Evolutionary conservation across 2,329 filamentous ascomycete genomes (phyloP).

Genomic region (Microdochium bolleyi): DNA sequence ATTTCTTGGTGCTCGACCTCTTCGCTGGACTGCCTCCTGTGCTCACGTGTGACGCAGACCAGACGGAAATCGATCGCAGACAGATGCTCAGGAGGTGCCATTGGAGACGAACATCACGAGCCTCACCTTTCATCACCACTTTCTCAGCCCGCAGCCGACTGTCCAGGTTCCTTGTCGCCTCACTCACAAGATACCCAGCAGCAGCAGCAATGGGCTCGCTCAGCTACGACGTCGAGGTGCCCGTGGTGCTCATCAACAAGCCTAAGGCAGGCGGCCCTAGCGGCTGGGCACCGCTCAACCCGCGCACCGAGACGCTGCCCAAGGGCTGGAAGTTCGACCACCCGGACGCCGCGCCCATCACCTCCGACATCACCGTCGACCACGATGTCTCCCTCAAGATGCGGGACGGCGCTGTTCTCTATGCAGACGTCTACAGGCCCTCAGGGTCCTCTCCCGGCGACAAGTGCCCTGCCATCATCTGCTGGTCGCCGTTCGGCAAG

Average conservation of each 20-base stretch:
- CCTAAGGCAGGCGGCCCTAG: constrained; percentile 4
- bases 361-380: constrained; percentile 5
- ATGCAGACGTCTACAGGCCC: constrained; percentile 13
- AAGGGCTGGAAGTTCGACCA: constrained; percentile 4
- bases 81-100: too few relatives aligned
- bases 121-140: too few relatives aligned
- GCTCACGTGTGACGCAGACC: too few relatives aligned
- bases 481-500: constrained; percentile 14
- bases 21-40: too few relatives aligned
- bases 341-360: background rate
- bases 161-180: too few relatives aligned
- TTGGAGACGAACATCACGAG: too few relatives aligned
- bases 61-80: too few relatives aligned
- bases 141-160: too few relatives aligned
- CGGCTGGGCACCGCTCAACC: constrained; percentile 4
- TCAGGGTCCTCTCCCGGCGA: background rate
- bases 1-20: too few relatives aligned
- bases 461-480: constrained; percentile 10
- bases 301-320: constrained; percentile 3
- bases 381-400: constrained; percentile 10
- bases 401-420: constrained; percentile 12
- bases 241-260: constrained; percentile 2
- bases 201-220: too few relatives aligned
- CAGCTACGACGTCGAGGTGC: background rate
- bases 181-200: too few relatives aligned